Evolutionary conservation across 1,284 basidiomycete species (phyloP), one percentile per base, ranked within the genome.

Genomic region (Baeospora myosura): DNA sequence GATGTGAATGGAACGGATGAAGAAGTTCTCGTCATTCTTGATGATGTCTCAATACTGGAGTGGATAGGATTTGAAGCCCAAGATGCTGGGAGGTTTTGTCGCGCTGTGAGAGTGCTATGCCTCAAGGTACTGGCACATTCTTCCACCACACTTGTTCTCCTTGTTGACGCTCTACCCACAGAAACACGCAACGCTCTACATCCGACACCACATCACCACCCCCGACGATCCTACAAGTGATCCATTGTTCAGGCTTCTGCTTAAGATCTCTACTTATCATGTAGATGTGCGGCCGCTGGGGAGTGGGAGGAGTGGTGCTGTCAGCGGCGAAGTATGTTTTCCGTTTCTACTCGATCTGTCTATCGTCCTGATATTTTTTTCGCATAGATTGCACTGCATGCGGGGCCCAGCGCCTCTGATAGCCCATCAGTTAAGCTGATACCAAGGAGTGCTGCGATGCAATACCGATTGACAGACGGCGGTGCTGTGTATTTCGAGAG

Each of bases 281-380:
- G 48, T 85, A 5, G 84, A 88, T 48, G 77, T 87, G 0, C 66
- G 71, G 25, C 75, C 83, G 0, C 62, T 88, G 3, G 65, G 76
- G 0, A 87, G 79, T 48, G 85, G 84, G 10, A 66, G 76, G 32
- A 88, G 84, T 50, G 83, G 83, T 7, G 68, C 76, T 24, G 79
- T 88, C 23, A 85, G 76, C 45, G 85, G 85, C 14, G 80, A 86
- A 68, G 84, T 82, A 42, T 20, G 67, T 52, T 31, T 6, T 14
- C 40, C 18, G 20, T 34, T 24, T 18, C 38, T 24, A 46, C 25
- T 31, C 31, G 26, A 14, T 33, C 17, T 34, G 25, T 10, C 11
- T 35, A 20, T 6, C 28, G 22, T 42, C 25, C 10, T 21, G 25
- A 32, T 22, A 18, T 11, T 42, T 23, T 20, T 44, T 36, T 38